Evolutionary conservation across 2,329 filamentous ascomycete species (phyloP), one percentile per base, ranked within the genome.

Genomic region (Penicillium glabrum): DNA sequence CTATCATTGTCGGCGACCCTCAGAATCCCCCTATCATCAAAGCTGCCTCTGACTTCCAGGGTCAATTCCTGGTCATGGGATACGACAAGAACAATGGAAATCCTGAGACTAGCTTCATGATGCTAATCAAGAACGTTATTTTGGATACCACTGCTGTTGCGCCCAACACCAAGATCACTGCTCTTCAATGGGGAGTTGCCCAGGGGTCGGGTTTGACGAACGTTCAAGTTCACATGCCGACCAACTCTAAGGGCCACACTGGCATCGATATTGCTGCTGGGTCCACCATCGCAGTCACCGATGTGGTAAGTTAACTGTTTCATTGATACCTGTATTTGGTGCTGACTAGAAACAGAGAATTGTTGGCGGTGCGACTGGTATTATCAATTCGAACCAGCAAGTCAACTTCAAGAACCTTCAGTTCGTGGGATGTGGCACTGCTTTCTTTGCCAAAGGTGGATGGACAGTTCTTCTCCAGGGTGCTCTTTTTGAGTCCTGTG

Each of bases 381-480:
- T 74, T 43, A 61, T 62, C 23, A 66, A 68, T 44, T 66, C 63
- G 2, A 70, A 71, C 23, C 70, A 73, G 26, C 68, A 73, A 47
- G 69, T 69, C 53, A 68, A 69, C 39, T 69, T 72, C 60, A 86
- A 85, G 67, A 71, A 75, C 1, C 69, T 78, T 35, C 82, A 77
- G 66, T 89, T 86, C 72, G 82, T 78, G 58, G 86, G 85, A 63
- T 88, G 86, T 65, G 82, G 80, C 3, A 79, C 78, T 2, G 69
- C 75, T 0, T 77, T 88, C 45, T 39, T 59, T 7, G 77, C 76
- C 0, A 76, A 61, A 2, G 69, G 68, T 13, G 70, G 69, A 39
- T 69, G 59, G 46, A 68, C 66, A 4, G 64, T 68, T 2, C 61
- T 72, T 2, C 56, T 70, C 4, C 65, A 70, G 27, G 53, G 62